Conservation (phyloP, 768 basidiomycete species). For the Suillus subluteus region DNA sequence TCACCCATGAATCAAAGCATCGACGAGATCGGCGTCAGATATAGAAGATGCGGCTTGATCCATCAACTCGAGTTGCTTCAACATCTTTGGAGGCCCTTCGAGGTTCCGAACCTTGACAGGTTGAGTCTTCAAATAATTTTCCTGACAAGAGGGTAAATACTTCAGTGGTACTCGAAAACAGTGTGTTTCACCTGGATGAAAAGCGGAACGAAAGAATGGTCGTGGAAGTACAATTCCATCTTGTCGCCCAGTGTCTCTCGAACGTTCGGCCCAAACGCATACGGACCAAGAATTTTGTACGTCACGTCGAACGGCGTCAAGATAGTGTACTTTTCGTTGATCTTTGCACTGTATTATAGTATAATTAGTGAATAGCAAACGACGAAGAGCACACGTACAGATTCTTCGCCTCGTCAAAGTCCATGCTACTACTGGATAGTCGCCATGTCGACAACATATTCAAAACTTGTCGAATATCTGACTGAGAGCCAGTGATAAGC, state of each 20-base stretch:
- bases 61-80: constrained; percentile 83
- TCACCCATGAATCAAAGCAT: constrained; percentile 91
- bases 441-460: constrained; percentile 99
- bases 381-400: constrained; percentile 57
- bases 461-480: constrained; percentile 95
- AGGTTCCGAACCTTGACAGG: constrained; percentile 63
- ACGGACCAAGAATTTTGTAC: constrained; percentile 88
- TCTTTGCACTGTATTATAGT: constrained; percentile 60
- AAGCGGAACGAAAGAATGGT: constrained; percentile 90
- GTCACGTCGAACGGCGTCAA: constrained; percentile 93
- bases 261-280: constrained; percentile 82
- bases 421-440: constrained; percentile 77
- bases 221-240: constrained; percentile 96
- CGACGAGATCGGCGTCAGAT: constrained; percentile 94
- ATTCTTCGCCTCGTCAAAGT: constrained; percentile 90
- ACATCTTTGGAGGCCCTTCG: constrained; percentile 61
- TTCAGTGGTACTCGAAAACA: not conserved
- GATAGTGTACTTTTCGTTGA: constrained; percentile 92
- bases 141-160: constrained; percentile 49
- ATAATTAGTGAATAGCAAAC: not conserved
- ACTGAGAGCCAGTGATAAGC: constrained; percentile 85
- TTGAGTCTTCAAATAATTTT: constrained; percentile 90
- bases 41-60: constrained; percentile 89
- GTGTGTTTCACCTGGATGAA: constrained; percentile 78
- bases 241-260: constrained; percentile 87